Base-by-base conservation (phyloP, 1,284 basidiomycete genomes). In the Heterobasidion occidentale region DNA sequence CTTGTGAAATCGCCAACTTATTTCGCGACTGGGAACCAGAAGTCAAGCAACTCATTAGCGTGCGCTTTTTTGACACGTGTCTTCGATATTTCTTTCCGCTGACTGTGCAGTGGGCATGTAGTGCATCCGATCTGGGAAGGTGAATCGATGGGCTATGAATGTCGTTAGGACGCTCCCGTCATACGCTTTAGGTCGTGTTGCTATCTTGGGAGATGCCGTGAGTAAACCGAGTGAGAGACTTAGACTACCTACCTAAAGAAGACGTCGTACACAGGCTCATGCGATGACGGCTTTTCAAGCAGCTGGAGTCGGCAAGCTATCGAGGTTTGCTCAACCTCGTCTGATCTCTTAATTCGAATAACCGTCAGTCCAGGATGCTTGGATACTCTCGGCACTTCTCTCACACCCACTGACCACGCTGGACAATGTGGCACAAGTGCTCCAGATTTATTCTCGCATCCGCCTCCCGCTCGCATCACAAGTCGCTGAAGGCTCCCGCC, bases 271-370 rank as follows among this genome's bases (percentile, higher is more conserved):
- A 12, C 36, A 74, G 73, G 81, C 81, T 20, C 81, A 83, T 54
- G 78, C 74, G 1, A 80, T 80, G 77, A 68, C 73, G 58, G 78
- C 81, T 0, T 77, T 77, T 68, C 77, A 80, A 55, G 80, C 80
- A 2, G 67, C 78, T 1, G 81, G 81, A 15, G 80, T 78, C 0
- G 80, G 80, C 78, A 81, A 62, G 73, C 79, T 7, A 74, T 83
- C 36, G 81, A 83, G 69, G 80, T 79, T 19, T 3, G 19, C 34
- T 42, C 54, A 36, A 19, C 12, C 3, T 8, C 17, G 9, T 3
- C 48, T 36, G 47, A 33, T 57, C 11, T 36, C 3, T 11, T 12
- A 44, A 35, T 27, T 33, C 7, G 35, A 12, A 34, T 51, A 12
- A 9, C 34, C 19, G 14, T 11, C 36, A 34, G 15, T 27, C 2